A percentile compares a stretch with the other conserved stretches of the same genome.
phyloP scores from a whole-genome alignment of 345 rosid species.

The Salix exigua region DNA sequence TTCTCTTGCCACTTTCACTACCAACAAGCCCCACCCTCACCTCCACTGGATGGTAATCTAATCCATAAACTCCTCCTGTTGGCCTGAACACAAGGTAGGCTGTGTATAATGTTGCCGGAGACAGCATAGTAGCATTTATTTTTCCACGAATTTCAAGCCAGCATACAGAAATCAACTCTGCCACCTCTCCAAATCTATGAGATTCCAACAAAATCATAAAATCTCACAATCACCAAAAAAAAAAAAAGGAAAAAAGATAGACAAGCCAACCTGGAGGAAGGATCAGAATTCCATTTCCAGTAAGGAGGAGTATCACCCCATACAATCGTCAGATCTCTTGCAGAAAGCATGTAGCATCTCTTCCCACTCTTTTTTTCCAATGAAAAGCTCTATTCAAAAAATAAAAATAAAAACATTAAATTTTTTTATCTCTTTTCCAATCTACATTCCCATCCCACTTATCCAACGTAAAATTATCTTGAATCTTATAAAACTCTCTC shows the following conservation, averaged over 20 bases:
- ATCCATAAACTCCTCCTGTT: background rate
- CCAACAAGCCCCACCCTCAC: constrained; percentile 17
- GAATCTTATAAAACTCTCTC: too few relatives aligned
- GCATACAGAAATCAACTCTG: constrained; percentile 18
- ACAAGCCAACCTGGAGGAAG: constrained; percentile 10
- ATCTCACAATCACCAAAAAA: background rate
- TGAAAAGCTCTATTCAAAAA: constrained; percentile 20
- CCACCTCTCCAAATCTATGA: constrained; percentile 32
- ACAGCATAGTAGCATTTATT: constrained; percentile 17
- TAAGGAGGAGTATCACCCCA: constrained; percentile 26
- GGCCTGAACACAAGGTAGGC: constrained; percentile 36
- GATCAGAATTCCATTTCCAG: constrained; percentile 14
- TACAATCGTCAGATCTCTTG: constrained; percentile 26
- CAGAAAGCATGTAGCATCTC: constrained; percentile 30
- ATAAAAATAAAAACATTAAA: background rate
- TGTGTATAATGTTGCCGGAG: constrained; percentile 22
- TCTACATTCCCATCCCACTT: background rate
- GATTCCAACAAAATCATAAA: background rate
- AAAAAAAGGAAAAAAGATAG: background rate
- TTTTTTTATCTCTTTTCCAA: too few relatives aligned
- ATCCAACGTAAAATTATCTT: background rate
- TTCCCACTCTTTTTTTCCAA: constrained; percentile 28
- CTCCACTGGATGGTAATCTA: constrained; percentile 8
- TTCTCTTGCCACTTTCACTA: background rate
- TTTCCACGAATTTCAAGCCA: constrained; percentile 34